A percentile compares a stretch with the other conserved stretches of the same genome.
These are phyloP conservation scores for Pneumocystis wakefieldiae DNA, from an alignment of 1,139 yeast species.

Conservation along the genomic window DNA sequence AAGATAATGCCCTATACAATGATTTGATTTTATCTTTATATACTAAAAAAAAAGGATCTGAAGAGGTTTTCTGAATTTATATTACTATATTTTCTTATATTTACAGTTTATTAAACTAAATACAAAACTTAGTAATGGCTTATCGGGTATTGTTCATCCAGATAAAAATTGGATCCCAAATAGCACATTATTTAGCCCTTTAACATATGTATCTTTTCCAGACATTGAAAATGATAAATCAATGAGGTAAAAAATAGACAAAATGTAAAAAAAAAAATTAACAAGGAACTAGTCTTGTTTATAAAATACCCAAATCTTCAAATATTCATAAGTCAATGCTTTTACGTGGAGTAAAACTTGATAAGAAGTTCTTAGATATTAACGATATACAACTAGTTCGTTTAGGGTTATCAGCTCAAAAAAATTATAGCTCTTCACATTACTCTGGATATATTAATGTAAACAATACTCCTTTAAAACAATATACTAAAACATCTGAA, in stretches of 20 bases:
- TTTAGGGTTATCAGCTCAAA: background rate
- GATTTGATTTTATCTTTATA: slow-evolving; percentile 17
- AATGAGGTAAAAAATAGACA: background rate
- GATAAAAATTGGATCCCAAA: slow-evolving; percentile 35
- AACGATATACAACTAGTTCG: background rate
- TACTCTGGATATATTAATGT: background rate
- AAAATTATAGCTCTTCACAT: background rate
- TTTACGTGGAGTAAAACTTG: slow-evolving; percentile 40
- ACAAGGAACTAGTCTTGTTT: slow-evolving; percentile 39
- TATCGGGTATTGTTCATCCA: slow-evolving; percentile 49
- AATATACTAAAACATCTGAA: background rate
- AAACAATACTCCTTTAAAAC: background rate
- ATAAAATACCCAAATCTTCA: slow-evolving; percentile 35
- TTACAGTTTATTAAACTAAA: slow-evolving; percentile 14
- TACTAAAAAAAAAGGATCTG: slow-evolving; percentile 19
- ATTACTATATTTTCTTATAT: slow-evolving; percentile 25
- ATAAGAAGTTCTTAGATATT: background rate
- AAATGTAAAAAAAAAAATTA: background rate
- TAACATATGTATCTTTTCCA: slow-evolving; percentile 29
- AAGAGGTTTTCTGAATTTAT: slow-evolving; percentile 19
- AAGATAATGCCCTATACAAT: slow-evolving; percentile 17
- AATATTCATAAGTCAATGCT: slow-evolving; percentile 55
- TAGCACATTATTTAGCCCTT: slow-evolving; percentile 43
- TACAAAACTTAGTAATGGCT: slow-evolving; percentile 25
- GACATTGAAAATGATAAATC: slow-evolving; percentile 39